Evolutionary conservation across 495 filamentous ascomycete species (phyloP).

Genomic region (Physcia stellaris): DNA sequence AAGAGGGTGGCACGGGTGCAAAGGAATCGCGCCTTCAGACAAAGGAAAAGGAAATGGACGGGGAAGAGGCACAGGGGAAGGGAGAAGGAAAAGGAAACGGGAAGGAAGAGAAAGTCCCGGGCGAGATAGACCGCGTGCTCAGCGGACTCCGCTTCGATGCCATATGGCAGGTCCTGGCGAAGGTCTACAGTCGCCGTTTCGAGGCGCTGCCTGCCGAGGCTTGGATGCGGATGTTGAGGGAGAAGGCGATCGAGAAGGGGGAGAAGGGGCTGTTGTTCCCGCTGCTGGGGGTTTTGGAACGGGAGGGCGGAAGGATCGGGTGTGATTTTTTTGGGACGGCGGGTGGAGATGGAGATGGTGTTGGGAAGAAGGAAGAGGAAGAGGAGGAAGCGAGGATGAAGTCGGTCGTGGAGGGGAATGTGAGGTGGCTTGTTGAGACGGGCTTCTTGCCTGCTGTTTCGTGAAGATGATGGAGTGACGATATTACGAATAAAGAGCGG

Average conservation of each 20-base stretch:
- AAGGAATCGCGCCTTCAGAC: too few species aligned
- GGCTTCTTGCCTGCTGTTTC: conserved; percentile 14
- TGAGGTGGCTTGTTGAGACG: conserved; percentile 16
- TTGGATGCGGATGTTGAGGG: conserved; percentile 10
- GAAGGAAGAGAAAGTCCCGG: too few species aligned
- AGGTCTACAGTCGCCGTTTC: conserved; percentile 9
- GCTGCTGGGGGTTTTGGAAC: conserved; percentile 14
- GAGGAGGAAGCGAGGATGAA: conserved; percentile 6
- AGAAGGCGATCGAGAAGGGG: conserved; percentile 6
- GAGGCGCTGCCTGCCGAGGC: conserved; percentile 5
- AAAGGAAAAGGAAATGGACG: too few species aligned
- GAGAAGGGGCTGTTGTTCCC: conserved; percentile 17
- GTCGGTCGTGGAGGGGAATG: conserved; percentile 15
- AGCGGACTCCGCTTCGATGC: background rate
- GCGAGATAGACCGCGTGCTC: background rate
- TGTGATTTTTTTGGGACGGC: conserved; percentile 2
- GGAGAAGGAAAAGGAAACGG: too few species aligned
- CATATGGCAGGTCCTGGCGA: conserved; percentile 14
- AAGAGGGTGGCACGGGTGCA: too few species aligned
- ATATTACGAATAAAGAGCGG: too few species aligned
- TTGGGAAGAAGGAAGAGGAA: conserved; percentile 3
- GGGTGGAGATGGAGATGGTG: too few species aligned
- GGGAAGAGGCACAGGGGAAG: too few species aligned
- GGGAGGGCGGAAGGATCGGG: conserved; percentile 10
- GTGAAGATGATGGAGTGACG: background rate